phyloP scores from a whole-genome alignment of 2,329 filamentous ascomycete genomes.

The Colletotrichum eremochloae region DNA sequence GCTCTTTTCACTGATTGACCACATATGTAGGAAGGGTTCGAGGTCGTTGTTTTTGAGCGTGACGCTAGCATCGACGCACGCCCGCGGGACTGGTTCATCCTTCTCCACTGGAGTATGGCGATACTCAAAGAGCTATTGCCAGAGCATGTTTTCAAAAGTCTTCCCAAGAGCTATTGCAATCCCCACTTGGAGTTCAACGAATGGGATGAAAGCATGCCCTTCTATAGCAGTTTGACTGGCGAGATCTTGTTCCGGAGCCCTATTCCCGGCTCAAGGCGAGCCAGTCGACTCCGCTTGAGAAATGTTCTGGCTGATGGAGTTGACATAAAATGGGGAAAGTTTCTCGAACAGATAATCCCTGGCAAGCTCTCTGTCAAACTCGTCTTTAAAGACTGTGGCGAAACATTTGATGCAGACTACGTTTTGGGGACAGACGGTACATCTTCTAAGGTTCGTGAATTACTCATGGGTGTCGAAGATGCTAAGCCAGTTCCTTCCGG shows the following conservation, averaged over 20 bases:
- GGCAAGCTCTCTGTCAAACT: constrained; percentile 43
- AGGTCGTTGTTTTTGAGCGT: constrained; percentile 50
- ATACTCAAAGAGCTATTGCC: constrained; percentile 52
- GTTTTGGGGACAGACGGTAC: constrained; percentile 53
- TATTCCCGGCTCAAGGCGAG: constrained; percentile 51
- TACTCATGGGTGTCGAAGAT: constrained; percentile 48
- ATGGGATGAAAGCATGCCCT: constrained; percentile 49
- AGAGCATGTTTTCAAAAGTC: constrained; percentile 46
- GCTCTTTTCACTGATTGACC: background rate
- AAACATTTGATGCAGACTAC: constrained; percentile 44
- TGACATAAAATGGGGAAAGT: constrained; percentile 51
- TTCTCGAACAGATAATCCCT: constrained; percentile 18
- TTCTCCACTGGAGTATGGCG: constrained; percentile 56
- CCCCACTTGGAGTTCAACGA: constrained; percentile 50
- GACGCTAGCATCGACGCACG: constrained; percentile 49
- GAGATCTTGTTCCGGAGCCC: constrained; percentile 52
- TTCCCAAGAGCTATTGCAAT: constrained; percentile 52
- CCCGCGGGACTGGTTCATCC: constrained; percentile 55
- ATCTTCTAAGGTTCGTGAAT: constrained; percentile 48
- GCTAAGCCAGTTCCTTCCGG: constrained; percentile 46
- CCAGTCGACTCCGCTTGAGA: constrained; percentile 52
- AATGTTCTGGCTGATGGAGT: constrained; percentile 49
- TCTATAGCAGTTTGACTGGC: constrained; percentile 53
- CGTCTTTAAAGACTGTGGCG: constrained; percentile 46
- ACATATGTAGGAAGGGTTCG: constrained; percentile 49